A percentile compares a stretch with the other conserved stretches of the same genome.
These are phyloP conservation scores for Helenozyma baotianmanensis DNA, from an alignment of 805 yeast species.

Conservation along the genomic window DNA sequence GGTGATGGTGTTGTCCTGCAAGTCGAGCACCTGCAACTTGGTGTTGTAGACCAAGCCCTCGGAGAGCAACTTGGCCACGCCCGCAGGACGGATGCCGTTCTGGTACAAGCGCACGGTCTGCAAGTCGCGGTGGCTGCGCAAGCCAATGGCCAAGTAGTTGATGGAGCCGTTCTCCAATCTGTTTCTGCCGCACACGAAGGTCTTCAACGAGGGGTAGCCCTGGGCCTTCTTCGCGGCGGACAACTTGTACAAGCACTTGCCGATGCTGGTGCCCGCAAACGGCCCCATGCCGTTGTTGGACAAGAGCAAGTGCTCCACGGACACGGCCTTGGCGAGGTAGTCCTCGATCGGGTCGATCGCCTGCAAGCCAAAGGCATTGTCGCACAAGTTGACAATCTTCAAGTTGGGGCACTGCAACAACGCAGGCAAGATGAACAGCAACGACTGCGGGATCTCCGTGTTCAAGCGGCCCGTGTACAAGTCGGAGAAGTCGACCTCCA, in stretches of 20 bases:
- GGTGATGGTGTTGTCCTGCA: slow-evolving; percentile 96
- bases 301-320: slow-evolving; percentile 79
- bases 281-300: slow-evolving; percentile 99
- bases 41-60: slow-evolving; percentile 66
- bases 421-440: slow-evolving; percentile 68
- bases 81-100: slow-evolving; percentile 95
- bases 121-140: slow-evolving; percentile 72
- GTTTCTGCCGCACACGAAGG: slow-evolving; percentile 95
- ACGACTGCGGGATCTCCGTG: slow-evolving; percentile 87
- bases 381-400: slow-evolving; percentile 76
- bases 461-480: slow-evolving; percentile 91
- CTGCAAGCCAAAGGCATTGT: slow-evolving; percentile 95
- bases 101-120: slow-evolving; percentile 80
- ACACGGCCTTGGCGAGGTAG: slow-evolving; percentile 67
- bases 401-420: slow-evolving; percentile 65
- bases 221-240: slow-evolving; percentile 57
- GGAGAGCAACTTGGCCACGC: slow-evolving; percentile 68
- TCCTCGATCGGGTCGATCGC: slow-evolving; percentile 86
- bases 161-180: slow-evolving; percentile 95
- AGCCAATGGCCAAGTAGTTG: slow-evolving; percentile 76
- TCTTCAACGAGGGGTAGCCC: slow-evolving; percentile 54
- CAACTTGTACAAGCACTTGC: slow-evolving; percentile 72
- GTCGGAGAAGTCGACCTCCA: slow-evolving; percentile 82
- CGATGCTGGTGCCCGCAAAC: slow-evolving; percentile 92
- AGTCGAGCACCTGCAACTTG: slow-evolving; percentile 64